Evolutionary conservation across 768 basidiomycete genomes (phyloP).

Genomic region (Pleurotus giganteus): DNA sequence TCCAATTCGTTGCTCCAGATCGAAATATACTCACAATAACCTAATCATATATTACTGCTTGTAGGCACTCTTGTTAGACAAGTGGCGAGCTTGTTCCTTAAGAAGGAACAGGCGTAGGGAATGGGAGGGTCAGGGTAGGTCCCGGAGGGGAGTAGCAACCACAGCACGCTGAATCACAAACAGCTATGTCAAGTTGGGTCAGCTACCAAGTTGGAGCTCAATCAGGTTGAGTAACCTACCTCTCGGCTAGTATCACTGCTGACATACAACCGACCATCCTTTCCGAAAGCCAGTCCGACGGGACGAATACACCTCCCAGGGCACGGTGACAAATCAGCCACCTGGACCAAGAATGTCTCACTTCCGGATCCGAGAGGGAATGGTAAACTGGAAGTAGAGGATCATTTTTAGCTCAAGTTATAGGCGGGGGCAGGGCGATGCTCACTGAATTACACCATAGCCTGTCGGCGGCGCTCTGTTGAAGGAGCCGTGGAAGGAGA

Average conservation of each 20-base stretch:
- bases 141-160: neutral
- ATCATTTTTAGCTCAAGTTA: neutral
- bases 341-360: conserved; percentile 35
- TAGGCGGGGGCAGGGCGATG: neutral
- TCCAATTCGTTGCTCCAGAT: too few species aligned
- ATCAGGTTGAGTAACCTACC: conserved; percentile 21
- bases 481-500: conserved; percentile 46
- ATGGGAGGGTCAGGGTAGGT: neutral
- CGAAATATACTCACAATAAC: too few species aligned
- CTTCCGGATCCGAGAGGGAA: conserved; percentile 18
- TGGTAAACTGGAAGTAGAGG: conserved; percentile 20
- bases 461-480: conserved; percentile 40
- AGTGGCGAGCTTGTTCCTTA: neutral
- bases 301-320: conserved; percentile 42
- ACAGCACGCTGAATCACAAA: neutral
- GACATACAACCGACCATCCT: conserved; percentile 33
- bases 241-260: conserved; percentile 44
- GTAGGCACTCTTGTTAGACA: too few species aligned
- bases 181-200: neutral
- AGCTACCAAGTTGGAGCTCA: neutral
- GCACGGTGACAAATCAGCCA: conserved; percentile 33
- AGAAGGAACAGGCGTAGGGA: neutral
- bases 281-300: conserved; percentile 40
- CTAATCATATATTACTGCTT: too few species aligned
- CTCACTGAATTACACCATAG: conserved; percentile 42